These are phyloP conservation scores for Penicillium samsonianum DNA, from an alignment of 495 filamentous ascomycete species.

Conservation along the genomic window DNA sequence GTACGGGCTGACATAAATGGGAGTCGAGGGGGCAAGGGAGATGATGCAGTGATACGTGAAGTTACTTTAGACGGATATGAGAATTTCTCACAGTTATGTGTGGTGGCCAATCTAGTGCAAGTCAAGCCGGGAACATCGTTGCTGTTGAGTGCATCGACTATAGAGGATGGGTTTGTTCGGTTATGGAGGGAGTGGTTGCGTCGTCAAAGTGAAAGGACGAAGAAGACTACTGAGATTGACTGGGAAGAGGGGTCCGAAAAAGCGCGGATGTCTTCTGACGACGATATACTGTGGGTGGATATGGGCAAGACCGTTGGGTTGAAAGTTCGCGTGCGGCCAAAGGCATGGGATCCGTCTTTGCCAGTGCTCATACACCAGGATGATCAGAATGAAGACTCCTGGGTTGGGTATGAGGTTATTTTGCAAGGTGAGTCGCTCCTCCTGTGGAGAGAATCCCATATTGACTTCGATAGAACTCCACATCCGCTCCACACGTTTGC, in stretches of 20 bases:
- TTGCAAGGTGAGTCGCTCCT: slow-evolving; percentile 54
- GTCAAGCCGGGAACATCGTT: slow-evolving; percentile 55
- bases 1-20: slow-evolving; percentile 39
- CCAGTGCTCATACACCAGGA: slow-evolving; percentile 43
- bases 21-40: not conserved
- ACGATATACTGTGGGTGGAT: slow-evolving; percentile 60
- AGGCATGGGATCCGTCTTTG: slow-evolving; percentile 27
- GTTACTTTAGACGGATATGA: slow-evolving; percentile 67
- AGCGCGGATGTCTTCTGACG: not conserved
- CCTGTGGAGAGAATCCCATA: slow-evolving; percentile 15
- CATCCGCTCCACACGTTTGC: slow-evolving; percentile 58
- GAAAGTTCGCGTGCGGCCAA: slow-evolving; percentile 53
- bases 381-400: slow-evolving; percentile 53
- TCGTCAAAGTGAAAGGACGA: slow-evolving; percentile 30
- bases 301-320: slow-evolving; percentile 55
- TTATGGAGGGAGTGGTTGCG: slow-evolving; percentile 71
- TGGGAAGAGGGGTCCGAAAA: slow-evolving; percentile 5
- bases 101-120: slow-evolving; percentile 68
- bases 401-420: slow-evolving; percentile 60
- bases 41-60: slow-evolving; percentile 44
- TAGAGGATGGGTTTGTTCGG: slow-evolving; percentile 64
- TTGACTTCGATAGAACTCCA: slow-evolving; percentile 52
- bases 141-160: slow-evolving; percentile 59
- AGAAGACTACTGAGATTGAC: slow-evolving; percentile 13
- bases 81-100: slow-evolving; percentile 70